These are phyloP conservation scores for Skeletonema marinoi DNA, from an alignment of 108 stramenopile species.

Conservation along the genomic window DNA sequence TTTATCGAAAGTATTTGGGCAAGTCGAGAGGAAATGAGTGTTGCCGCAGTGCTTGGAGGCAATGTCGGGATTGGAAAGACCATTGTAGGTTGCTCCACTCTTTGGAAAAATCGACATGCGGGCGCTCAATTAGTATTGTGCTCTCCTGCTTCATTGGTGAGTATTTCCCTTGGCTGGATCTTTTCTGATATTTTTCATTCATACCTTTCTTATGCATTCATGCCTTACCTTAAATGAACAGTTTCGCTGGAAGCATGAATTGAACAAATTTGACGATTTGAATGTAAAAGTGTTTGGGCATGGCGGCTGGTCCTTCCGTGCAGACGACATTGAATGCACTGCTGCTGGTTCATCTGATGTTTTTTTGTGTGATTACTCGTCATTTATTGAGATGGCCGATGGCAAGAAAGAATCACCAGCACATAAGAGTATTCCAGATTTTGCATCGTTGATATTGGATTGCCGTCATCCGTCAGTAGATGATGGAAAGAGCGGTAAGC, in stretches of 20 bases:
- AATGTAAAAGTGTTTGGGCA: constrained; percentile 8
- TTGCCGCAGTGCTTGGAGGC: constrained; percentile 57
- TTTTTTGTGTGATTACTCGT: constrained; percentile 61
- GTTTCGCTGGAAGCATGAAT: constrained; percentile 77
- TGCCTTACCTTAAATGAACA: background rate
- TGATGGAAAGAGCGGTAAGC: background rate
- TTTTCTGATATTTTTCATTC: background rate
- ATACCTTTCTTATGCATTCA: background rate
- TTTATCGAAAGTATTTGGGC: constrained; percentile 41
- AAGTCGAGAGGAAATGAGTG: background rate
- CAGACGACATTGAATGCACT: background rate
- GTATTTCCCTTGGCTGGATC: constrained; percentile 2
- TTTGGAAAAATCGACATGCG: constrained; percentile 54
- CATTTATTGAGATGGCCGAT: constrained; percentile 24
- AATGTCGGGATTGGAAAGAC: constrained; percentile 65
- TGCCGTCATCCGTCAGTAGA: constrained; percentile 15
- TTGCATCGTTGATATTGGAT: constrained; percentile 39
- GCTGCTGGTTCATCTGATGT: constrained; percentile 34
- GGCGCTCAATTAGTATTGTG: constrained; percentile 74
- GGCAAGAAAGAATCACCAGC: background rate
- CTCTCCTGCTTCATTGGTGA: constrained; percentile 60
- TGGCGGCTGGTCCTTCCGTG: background rate
- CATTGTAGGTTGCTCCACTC: constrained; percentile 45
- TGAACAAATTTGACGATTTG: constrained; percentile 52
- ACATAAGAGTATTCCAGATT: constrained; percentile 5